Evolutionary conservation across 2,329 filamentous ascomycete species (phyloP), one percentile per base, ranked within the genome.

Genomic region (Alternaria arborescens): DNA sequence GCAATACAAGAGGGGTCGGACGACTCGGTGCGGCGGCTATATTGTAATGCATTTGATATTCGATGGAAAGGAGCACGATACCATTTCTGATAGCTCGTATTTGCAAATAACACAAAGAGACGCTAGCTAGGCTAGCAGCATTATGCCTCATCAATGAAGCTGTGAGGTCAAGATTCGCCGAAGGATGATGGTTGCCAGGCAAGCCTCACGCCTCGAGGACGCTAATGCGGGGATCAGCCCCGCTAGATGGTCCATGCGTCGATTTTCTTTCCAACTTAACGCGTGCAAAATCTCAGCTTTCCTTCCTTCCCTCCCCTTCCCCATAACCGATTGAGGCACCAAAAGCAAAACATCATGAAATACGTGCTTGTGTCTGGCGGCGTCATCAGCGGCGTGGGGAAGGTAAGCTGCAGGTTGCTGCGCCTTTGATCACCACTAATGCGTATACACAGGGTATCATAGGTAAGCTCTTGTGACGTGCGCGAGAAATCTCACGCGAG

Each of bases 281-380:
- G 64, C 66, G 67, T 60, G 68, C 60, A 62, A 64, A 65, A 60
- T 62, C 59, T 64, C 55, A 38, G 50, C 60, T 66, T 59, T 56
- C 54, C 67, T 77, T 78, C 74, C 74, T 74, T 79, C 75, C 78
- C 72, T 78, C 79, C 79, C 77, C 64, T 70, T 79, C 78, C 73
- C 76, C 76, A 77, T 76, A 70, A 66, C 71, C 73, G 77, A 72
- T 63, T 74, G 72, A 78, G 77, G 59, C 69, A 71, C 78, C 74
- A 74, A 75, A 75, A 74, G 69, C 71, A 77, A 52, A 77, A 43
- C 56, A 88, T 82, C 74, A 93, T 93, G 90, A 92, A 92, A 83
- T 92, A 92, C 84, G 89, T 93, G 80, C 84, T 93, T 69, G 90
- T 93, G 69, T 91, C 89, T 71, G 91, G 91, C 85, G 91, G 90